Evolutionary conservation across 768 basidiomycete species (phyloP).

Genomic region (Lyophyllum shimeji): DNA sequence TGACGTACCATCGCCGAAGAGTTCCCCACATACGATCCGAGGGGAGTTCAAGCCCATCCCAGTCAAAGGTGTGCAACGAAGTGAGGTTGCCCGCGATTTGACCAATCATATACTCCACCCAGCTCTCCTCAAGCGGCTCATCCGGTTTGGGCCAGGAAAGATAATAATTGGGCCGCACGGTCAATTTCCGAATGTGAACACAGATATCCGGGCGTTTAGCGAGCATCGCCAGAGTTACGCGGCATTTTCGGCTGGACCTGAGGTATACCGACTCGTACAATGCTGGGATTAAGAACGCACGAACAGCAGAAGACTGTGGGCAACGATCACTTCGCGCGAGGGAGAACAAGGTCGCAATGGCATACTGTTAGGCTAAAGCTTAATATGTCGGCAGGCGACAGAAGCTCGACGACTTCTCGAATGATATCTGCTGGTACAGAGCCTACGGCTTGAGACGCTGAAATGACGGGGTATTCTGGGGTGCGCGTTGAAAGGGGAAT

Average conservation of each 20-base stretch:
- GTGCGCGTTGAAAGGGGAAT: slow-evolving; percentile 30
- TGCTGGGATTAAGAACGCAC: slow-evolving; percentile 33
- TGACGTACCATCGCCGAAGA: slow-evolving; percentile 36
- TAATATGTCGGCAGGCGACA: slow-evolving; percentile 38
- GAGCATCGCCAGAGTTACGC: slow-evolving; percentile 36
- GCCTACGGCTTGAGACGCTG: slow-evolving; percentile 23
- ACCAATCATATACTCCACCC: slow-evolving; percentile 38
- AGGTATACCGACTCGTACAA: slow-evolving; percentile 46
- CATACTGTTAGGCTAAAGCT: slow-evolving; percentile 42
- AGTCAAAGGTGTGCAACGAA: slow-evolving; percentile 45
- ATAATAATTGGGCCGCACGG: slow-evolving; percentile 51
- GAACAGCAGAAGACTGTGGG: slow-evolving; percentile 29
- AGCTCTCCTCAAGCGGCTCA: slow-evolving; percentile 36
- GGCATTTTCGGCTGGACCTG: slow-evolving; percentile 41
- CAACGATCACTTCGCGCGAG: slow-evolving; percentile 1
- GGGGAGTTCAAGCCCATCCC: slow-evolving; percentile 52
- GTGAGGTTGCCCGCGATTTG: slow-evolving; percentile 30
- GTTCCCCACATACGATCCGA: slow-evolving; percentile 40
- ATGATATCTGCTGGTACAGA: slow-evolving; percentile 40
- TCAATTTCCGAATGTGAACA: slow-evolving; percentile 38
- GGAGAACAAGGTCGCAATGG: slow-evolving; percentile 8
- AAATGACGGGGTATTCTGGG: slow-evolving; percentile 22
- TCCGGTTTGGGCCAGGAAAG: slow-evolving; percentile 49
- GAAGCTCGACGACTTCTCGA: slow-evolving; percentile 34
- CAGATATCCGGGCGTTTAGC: slow-evolving; percentile 33